These are phyloP conservation scores for Kwoniella dejecticola DNA, from an alignment of 768 basidiomycete species.

Conservation along the genomic window DNA sequence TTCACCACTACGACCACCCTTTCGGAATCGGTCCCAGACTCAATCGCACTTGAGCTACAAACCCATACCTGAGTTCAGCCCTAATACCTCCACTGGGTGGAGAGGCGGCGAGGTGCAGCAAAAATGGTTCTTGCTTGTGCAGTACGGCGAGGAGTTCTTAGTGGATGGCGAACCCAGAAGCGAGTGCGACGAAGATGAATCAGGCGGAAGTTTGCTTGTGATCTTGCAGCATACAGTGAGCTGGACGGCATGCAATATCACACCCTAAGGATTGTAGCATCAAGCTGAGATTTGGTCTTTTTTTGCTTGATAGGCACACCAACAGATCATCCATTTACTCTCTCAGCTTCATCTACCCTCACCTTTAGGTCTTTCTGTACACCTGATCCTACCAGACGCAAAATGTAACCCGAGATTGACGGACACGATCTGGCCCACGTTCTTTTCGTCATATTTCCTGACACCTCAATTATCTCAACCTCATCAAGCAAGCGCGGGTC, in stretches of 20 bases:
- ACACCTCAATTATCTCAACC: neutral
- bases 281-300: too few species aligned
- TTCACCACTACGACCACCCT: neutral
- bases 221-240: slow-evolving; percentile 16
- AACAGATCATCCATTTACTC: slow-evolving; percentile 19
- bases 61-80: neutral
- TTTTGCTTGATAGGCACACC: slow-evolving; percentile 10
- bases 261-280: too few species aligned
- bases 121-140: slow-evolving; percentile 7
- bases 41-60: slow-evolving; percentile 1
- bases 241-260: too few species aligned
- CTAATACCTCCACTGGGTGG: slow-evolving; percentile 7
- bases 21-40: slow-evolving; percentile 1
- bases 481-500: neutral
- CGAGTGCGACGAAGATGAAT: neutral
- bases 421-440: slow-evolving; percentile 14
- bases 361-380: slow-evolving; percentile 20
- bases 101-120: slow-evolving; percentile 9
- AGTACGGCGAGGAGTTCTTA: neutral
- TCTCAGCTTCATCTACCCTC: slow-evolving; percentile 19
- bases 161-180: neutral
- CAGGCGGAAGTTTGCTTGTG: slow-evolving; percentile 11
- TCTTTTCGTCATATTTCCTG: slow-evolving; percentile 16
- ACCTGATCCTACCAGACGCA: slow-evolving; percentile 9
- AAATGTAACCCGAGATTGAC: slow-evolving; percentile 4